These are phyloP conservation scores for Kodamaea alishanica DNA, from an alignment of 1,139 yeast genomes.

Conservation along the genomic window DNA sequence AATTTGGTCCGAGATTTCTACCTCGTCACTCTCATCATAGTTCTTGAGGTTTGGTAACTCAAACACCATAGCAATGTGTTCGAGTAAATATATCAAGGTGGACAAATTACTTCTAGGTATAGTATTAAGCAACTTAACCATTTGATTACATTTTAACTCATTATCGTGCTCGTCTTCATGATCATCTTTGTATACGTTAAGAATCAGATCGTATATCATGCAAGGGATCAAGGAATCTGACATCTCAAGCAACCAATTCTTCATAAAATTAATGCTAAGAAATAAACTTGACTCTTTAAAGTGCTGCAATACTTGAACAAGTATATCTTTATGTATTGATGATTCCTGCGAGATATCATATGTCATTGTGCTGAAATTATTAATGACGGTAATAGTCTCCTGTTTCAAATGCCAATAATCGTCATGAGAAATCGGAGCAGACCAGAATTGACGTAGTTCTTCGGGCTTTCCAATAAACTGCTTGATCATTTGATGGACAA, in stretches of 20 bases:
- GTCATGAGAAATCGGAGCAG: conserved; percentile 30
- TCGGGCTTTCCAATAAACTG: conserved; percentile 18
- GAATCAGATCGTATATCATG: conserved; percentile 36
- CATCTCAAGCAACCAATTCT: conserved; percentile 43
- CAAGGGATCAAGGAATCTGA: conserved; percentile 46
- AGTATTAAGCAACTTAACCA: conserved; percentile 28
- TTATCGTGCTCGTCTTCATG: conserved; percentile 5
- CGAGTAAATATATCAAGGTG: conserved; percentile 35
- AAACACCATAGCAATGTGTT: conserved; percentile 31
- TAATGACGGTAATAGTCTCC: conserved; percentile 24
- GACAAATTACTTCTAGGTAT: conserved; percentile 44
- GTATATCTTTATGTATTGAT: conserved; percentile 21
- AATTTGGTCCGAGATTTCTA: conserved; percentile 22
- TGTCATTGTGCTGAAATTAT: conserved; percentile 14
- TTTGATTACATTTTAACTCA: conserved; percentile 15
- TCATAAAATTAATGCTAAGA: conserved; percentile 30
- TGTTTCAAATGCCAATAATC: conserved; percentile 37
- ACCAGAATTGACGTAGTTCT: conserved; percentile 24
- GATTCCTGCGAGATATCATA: conserved; percentile 19
- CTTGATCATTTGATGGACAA: conserved; percentile 25
- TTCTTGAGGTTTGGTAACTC: conserved; percentile 23
- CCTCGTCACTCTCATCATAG: conserved; percentile 31
- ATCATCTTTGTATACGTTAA: conserved; percentile 20
- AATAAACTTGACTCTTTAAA: conserved; percentile 12
- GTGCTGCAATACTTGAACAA: conserved; percentile 19